Evolutionary conservation across 106 monocot species (phyloP).

Genomic region (Dendrobium catenatum): DNA sequence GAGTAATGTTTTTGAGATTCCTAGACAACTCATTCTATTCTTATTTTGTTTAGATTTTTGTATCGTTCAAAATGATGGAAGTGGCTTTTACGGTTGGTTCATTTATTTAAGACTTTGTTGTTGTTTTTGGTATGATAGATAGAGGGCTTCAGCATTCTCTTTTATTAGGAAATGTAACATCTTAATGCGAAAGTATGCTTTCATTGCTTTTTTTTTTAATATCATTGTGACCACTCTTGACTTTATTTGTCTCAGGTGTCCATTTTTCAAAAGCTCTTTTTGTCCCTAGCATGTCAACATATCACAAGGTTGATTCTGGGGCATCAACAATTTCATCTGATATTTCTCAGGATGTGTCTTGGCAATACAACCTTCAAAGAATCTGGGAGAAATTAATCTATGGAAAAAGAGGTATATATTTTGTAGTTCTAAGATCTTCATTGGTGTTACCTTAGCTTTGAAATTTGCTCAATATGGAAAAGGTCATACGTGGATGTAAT

Average conservation of each 20-base stretch:
- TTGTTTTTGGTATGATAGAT: neutral
- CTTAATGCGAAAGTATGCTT: neutral
- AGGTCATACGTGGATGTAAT: neutral
- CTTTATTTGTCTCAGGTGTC: slow-evolving; percentile 34
- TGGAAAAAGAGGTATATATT: slow-evolving; percentile 35
- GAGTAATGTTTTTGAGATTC: too few relatives aligned
- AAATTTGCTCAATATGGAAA: neutral
- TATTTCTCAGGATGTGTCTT: slow-evolving; percentile 44
- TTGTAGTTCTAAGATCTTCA: neutral
- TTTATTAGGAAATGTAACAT: neutral
- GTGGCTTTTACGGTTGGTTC: neutral
- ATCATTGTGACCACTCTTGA: neutral
- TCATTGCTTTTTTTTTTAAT: neutral
- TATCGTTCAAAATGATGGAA: too few relatives aligned
- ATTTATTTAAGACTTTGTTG: neutral
- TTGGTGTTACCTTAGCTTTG: neutral
- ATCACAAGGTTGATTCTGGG: slow-evolving; percentile 44
- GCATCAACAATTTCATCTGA: slow-evolving; percentile 31
- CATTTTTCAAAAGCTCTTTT: slow-evolving; percentile 78
- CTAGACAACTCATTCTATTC: too few relatives aligned
- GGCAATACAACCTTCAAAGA: slow-evolving; percentile 63
- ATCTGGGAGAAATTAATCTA: slow-evolving; percentile 65
- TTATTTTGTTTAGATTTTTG: too few relatives aligned
- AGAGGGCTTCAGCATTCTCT: too few relatives aligned
- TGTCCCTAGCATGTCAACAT: slow-evolving; percentile 57